phyloP scores from a whole-genome alignment of 2,329 filamentous ascomycete genomes.

The Verticillium longisporum region DNA sequence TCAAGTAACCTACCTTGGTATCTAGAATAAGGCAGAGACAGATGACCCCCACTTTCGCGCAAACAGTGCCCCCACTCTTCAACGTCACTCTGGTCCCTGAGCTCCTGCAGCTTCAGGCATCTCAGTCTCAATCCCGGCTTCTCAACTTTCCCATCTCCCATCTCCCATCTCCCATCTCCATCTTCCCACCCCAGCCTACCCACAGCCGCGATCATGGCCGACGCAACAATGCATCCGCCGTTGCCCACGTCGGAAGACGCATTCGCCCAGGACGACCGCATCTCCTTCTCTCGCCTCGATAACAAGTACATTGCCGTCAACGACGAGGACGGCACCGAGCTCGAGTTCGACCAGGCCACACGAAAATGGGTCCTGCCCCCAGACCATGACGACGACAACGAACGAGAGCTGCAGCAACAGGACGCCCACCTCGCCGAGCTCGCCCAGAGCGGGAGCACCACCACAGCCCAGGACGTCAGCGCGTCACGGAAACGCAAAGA shows the following conservation, averaged over 20 bases:
- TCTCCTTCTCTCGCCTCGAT: conserved; percentile 80
- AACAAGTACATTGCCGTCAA: conserved; percentile 78
- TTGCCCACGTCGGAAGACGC: conserved; percentile 57
- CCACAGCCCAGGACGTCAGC: conserved; percentile 14
- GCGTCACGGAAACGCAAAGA: conserved; percentile 35
- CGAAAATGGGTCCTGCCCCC: conserved; percentile 69
- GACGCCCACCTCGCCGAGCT: conserved; percentile 21
- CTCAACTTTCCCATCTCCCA: neutral
- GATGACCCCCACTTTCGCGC: neutral
- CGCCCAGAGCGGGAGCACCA: conserved; percentile 10
- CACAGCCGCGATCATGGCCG: conserved; percentile 3
- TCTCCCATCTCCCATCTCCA: neutral
- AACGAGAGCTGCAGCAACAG: conserved; percentile 21
- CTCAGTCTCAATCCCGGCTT: neutral
- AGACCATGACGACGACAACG: conserved; percentile 32
- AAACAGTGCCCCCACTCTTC: neutral
- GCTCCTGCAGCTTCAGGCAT: neutral
- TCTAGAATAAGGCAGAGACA: too few species aligned
- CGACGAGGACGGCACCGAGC: conserved; percentile 70
- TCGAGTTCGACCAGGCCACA: conserved; percentile 66
- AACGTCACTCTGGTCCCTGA: neutral
- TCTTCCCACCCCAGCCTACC: neutral
- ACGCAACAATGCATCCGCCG: conserved; percentile 24
- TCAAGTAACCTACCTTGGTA: too few species aligned
- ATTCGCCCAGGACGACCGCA: conserved; percentile 72